These are phyloP conservation scores for Phytophthora citricola DNA, from an alignment of 352 stramenopile genomes.

Conservation along the genomic window DNA sequence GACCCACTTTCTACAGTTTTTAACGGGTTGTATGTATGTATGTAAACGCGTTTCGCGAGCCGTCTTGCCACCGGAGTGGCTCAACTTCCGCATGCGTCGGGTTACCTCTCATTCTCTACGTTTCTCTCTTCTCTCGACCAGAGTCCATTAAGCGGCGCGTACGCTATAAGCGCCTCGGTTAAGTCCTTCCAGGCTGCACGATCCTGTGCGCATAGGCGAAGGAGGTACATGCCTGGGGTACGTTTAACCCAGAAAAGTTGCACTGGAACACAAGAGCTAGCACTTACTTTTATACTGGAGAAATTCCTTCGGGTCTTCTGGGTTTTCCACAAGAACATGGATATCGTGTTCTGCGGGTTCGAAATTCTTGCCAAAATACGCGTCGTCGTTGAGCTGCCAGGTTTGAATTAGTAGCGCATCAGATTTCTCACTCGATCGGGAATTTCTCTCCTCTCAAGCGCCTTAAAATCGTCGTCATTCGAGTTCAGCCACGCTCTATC, in stretches of 20 bases:
- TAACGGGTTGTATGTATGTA: too few species aligned
- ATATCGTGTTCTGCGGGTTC: neutral
- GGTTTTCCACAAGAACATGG: neutral
- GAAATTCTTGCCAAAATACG: neutral
- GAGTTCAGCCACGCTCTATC: neutral
- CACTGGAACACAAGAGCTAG: neutral
- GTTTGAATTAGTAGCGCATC: neutral
- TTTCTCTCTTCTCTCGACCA: too few species aligned
- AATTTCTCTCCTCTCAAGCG: neutral
- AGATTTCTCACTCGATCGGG: neutral
- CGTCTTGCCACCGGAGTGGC: too few species aligned
- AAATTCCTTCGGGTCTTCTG: neutral
- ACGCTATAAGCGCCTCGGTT: too few species aligned
- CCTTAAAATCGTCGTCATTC: neutral
- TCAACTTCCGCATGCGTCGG: too few species aligned
- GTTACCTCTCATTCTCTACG: too few species aligned
- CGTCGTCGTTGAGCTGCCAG: neutral
- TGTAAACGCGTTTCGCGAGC: too few species aligned
- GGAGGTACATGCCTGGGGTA: too few species aligned
- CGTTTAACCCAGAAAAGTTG: too few species aligned
- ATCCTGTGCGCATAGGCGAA: too few species aligned
- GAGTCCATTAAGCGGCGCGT: too few species aligned
- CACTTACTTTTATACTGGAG: neutral
- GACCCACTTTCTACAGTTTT: neutral
- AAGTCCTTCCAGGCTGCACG: too few species aligned